phyloP scores from a whole-genome alignment of 768 basidiomycete genomes.

The Zangia roseola region DNA sequence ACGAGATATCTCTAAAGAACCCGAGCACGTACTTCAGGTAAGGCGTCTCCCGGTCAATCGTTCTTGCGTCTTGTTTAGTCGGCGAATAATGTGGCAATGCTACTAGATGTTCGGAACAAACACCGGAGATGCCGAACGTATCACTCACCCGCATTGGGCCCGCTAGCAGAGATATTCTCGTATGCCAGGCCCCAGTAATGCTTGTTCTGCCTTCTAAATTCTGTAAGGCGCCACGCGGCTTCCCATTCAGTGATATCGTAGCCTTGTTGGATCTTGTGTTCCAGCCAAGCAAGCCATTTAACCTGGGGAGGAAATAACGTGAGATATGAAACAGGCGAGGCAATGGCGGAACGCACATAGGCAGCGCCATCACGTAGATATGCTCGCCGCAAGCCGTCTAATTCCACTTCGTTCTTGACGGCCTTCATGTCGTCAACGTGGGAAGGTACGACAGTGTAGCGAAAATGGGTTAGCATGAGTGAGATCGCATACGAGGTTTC shows the following conservation, averaged over 20 bases:
- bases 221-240: conserved; percentile 79
- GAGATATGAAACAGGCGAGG: conserved; percentile 7
- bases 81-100: conserved; percentile 94
- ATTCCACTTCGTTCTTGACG: conserved; percentile 85
- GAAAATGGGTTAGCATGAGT: conserved; percentile 79
- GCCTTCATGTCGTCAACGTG: conserved; percentile 77
- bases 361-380: conserved; percentile 91
- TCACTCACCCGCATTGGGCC: conserved; percentile 73
- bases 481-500: conserved; percentile 82
- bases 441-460: conserved; percentile 72
- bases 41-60: conserved; percentile 76
- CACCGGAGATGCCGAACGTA: background rate
- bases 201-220: conserved; percentile 68
- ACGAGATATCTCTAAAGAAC: conserved; percentile 9
- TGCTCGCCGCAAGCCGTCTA: conserved; percentile 78
- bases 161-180: conserved; percentile 86
- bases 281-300: conserved; percentile 89
- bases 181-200: conserved; percentile 85
- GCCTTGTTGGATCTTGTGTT: conserved; percentile 70
- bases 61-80: conserved; percentile 57
- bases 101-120: conserved; percentile 17
- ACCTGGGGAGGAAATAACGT: conserved; percentile 38
- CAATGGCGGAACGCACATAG: conserved; percentile 50
- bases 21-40: conserved; percentile 76
- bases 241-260: conserved; percentile 91